A percentile compares a stretch with the other conserved stretches of the same genome.
Conservation (phyloP, 1,284 basidiomycete genomes). For the Tylopilus sp. region DNA sequence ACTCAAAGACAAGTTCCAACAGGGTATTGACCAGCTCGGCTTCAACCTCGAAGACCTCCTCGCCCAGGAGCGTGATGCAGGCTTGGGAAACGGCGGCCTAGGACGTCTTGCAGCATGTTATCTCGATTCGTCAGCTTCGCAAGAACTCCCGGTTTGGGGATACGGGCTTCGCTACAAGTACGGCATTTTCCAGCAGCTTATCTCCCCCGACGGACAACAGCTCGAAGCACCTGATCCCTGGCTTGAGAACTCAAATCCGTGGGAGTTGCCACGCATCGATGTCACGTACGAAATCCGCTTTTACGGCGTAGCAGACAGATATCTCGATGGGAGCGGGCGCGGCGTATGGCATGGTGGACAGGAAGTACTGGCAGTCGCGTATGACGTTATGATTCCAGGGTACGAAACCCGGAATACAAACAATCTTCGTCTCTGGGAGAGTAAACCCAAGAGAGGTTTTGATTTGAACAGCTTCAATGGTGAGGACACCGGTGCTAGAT, state of each 20-base stretch:
- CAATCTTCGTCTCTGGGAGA: slow-evolving; percentile 78
- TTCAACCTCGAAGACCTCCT: slow-evolving; percentile 85
- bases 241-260: slow-evolving; percentile 83
- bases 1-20: slow-evolving; percentile 69
- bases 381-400: slow-evolving; percentile 89
- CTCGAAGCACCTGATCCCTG: slow-evolving; percentile 92
- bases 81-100: slow-evolving; percentile 84
- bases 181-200: slow-evolving; percentile 93
- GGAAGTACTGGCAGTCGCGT: slow-evolving; percentile 87
- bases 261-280: slow-evolving; percentile 86
- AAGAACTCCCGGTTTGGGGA: slow-evolving; percentile 83
- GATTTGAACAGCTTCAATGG: slow-evolving; percentile 91
- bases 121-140: slow-evolving; percentile 78
- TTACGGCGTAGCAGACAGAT: slow-evolving; percentile 75
- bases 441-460: slow-evolving; percentile 87
- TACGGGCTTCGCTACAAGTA: slow-evolving; percentile 88
- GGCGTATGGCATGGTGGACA: slow-evolving; percentile 85
- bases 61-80: slow-evolving; percentile 85
- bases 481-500: slow-evolving; percentile 27
- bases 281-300: slow-evolving; percentile 81
- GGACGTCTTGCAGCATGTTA: slow-evolving; percentile 94
- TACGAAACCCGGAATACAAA: slow-evolving; percentile 76
- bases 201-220: slow-evolving; percentile 78
- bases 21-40: slow-evolving; percentile 71
- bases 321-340: slow-evolving; percentile 55